A percentile compares a stretch with the other conserved stretches of the same genome.
phyloP scores from a whole-genome alignment of 2,329 filamentous ascomycete species.

The Paraphoma sp. region DNA sequence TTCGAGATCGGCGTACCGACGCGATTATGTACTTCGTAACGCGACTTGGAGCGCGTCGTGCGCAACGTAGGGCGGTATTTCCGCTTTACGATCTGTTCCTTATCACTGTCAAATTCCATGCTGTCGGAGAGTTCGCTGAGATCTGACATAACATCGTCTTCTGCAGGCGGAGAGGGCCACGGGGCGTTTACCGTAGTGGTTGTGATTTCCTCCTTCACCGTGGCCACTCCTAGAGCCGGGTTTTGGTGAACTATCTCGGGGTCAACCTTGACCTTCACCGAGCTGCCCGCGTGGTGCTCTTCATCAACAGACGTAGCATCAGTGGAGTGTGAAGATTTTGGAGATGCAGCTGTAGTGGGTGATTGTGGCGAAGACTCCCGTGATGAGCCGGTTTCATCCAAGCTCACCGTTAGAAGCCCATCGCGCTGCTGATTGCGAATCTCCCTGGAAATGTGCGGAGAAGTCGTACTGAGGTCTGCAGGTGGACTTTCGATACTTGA shows the following conservation, averaged over 20 bases:
- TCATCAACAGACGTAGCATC: conserved; percentile 49
- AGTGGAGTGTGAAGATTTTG: conserved; percentile 45
- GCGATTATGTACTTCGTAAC: conserved; percentile 32
- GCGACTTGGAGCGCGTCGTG: conserved; percentile 46
- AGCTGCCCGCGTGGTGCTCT: conserved; percentile 22
- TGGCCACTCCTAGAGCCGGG: conserved; percentile 37
- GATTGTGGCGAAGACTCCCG: conserved; percentile 39
- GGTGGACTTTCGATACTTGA: conserved; percentile 41
- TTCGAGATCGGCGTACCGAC: conserved; percentile 38
- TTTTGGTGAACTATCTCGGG: conserved; percentile 25
- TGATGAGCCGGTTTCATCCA: conserved; percentile 38
- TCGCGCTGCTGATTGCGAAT: conserved; percentile 43
- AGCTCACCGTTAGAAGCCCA: conserved; percentile 34
- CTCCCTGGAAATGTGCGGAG: conserved; percentile 26
- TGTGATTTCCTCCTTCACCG: conserved; percentile 34
- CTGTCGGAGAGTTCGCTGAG: conserved; percentile 49
- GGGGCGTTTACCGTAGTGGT: conserved; percentile 38
- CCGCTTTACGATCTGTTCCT: conserved; percentile 44
- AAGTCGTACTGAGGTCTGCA: conserved; percentile 17
- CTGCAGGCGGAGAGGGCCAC: conserved; percentile 34
- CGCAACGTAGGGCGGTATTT: conserved; percentile 37
- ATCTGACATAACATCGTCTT: conserved; percentile 45
- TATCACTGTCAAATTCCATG: conserved; percentile 47
- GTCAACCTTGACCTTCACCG: conserved; percentile 30
- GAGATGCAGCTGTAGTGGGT: conserved; percentile 32